These are phyloP conservation scores for Clavispora phyllophila DNA, from an alignment of 805 yeast species.

Conservation along the genomic window DNA sequence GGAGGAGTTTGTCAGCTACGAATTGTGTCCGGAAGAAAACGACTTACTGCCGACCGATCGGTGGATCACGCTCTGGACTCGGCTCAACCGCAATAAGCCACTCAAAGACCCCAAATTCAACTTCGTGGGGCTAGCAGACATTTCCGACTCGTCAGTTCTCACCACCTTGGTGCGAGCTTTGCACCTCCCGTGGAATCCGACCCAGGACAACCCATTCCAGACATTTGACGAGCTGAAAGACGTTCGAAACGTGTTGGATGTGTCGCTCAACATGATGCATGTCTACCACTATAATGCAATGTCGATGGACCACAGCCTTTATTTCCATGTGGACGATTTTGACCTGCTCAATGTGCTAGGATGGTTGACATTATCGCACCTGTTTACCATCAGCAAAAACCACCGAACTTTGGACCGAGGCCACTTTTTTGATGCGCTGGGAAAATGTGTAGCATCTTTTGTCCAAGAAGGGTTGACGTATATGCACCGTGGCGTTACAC, in stretches of 20 bases:
- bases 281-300: conserved; percentile 40
- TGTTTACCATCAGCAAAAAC: conserved; percentile 29
- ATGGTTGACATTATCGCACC: conserved; percentile 36
- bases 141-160: conserved; percentile 35
- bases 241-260: conserved; percentile 20
- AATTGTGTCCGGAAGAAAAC: conserved; percentile 32
- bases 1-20: conserved; percentile 30
- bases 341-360: conserved; percentile 27
- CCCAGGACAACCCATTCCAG: conserved; percentile 24
- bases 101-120: conserved; percentile 21
- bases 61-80: conserved; percentile 39
- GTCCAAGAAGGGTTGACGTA: conserved; percentile 39
- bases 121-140: conserved; percentile 32
- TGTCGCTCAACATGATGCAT: conserved; percentile 13
- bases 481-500: conserved; percentile 22
- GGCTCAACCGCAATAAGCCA: conserved; percentile 14
- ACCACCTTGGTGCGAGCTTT: conserved; percentile 39
- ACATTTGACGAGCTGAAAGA: conserved; percentile 30
- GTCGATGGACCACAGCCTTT: conserved; percentile 42
- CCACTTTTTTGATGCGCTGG: conserved; percentile 25
- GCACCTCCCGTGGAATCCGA: conserved; percentile 40
- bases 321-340: conserved; percentile 30
- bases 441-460: conserved; percentile 33
- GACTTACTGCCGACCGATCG: conserved; percentile 27
- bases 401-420: conserved; percentile 36